Conservation (phyloP, 495 filamentous ascomycete species). For the Neurospora sublineolata region DNA sequence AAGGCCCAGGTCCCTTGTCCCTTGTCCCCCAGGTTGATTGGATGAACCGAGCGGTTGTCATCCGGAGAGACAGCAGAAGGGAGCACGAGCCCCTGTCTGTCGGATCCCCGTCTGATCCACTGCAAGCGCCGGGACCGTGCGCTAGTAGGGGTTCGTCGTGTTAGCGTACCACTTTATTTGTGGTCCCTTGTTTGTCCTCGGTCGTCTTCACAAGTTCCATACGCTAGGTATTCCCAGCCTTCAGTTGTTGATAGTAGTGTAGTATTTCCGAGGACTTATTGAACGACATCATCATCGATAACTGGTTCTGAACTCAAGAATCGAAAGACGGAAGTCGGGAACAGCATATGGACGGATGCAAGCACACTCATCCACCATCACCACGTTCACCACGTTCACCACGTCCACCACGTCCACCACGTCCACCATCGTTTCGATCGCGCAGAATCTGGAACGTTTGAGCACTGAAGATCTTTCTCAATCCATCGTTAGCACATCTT, state of each 20-base stretch:
- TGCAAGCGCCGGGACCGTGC: constrained; percentile 17
- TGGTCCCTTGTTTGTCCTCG: background rate
- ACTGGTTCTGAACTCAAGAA: background rate
- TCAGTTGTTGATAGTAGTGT: background rate
- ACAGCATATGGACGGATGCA: background rate
- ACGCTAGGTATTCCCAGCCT: background rate
- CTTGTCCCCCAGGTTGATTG: constrained; percentile 5
- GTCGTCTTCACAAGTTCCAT: background rate
- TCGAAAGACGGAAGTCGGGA: background rate
- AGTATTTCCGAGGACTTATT: background rate
- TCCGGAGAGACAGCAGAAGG: constrained; percentile 7
- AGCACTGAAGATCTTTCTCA: background rate
- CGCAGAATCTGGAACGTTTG: background rate
- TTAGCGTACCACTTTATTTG: background rate
- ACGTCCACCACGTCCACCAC: background rate
- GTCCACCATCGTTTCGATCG: background rate
- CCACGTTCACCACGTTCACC: background rate
- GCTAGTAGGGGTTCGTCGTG: background rate
- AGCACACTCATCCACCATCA: background rate
- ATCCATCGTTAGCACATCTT: background rate
- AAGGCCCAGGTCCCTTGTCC: background rate
- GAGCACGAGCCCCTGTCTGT: constrained; percentile 13
- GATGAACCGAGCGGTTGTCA: constrained; percentile 2
- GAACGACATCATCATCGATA: background rate
- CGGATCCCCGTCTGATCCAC: constrained; percentile 8